Evolutionary conservation across 2,329 filamentous ascomycete species (phyloP).

Genomic region (Dothideomycetes sp.): DNA sequence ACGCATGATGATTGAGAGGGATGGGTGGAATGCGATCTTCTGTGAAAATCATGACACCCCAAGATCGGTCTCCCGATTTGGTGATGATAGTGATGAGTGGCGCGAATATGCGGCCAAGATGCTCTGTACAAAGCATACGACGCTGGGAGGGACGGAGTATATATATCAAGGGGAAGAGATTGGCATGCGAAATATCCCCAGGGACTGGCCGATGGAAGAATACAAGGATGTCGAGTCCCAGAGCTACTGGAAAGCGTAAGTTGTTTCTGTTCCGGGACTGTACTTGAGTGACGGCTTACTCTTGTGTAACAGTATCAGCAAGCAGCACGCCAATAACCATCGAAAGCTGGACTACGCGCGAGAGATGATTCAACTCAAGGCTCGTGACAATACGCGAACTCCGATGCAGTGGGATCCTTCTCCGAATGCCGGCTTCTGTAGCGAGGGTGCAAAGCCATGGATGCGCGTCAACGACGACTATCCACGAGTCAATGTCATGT

Average conservation of each 20-base stretch:
- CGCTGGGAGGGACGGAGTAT: slow-evolving; percentile 36
- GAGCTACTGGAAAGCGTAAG: slow-evolving; percentile 7
- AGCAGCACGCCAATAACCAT: background rate
- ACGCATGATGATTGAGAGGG: slow-evolving; percentile 44
- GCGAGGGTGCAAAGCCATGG: slow-evolving; percentile 46
- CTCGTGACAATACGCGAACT: slow-evolving; percentile 55
- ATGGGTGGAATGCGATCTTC: slow-evolving; percentile 52
- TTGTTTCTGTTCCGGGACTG: too few species aligned
- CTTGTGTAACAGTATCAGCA: background rate
- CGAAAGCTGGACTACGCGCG: background rate
- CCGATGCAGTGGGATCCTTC: slow-evolving; percentile 56
- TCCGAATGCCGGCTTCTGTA: slow-evolving; percentile 52
- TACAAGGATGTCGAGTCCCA: slow-evolving; percentile 8
- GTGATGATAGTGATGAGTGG: slow-evolving; percentile 35
- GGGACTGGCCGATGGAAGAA: slow-evolving; percentile 27
- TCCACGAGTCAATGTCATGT: slow-evolving; percentile 46
- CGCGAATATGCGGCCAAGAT: slow-evolving; percentile 43
- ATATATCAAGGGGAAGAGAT: slow-evolving; percentile 56
- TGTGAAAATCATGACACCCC: slow-evolving; percentile 54
- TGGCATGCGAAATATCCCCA: slow-evolving; percentile 44
- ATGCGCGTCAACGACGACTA: slow-evolving; percentile 57
- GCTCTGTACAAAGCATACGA: slow-evolving; percentile 20
- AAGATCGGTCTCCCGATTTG: slow-evolving; percentile 44
- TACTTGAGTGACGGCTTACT: too few species aligned
- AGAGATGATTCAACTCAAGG: slow-evolving; percentile 44